A percentile compares a stretch with the other conserved stretches of the same genome.
phyloP scores from a whole-genome alignment of 495 filamentous ascomycete genomes.

The Aspergillus wentii region DNA sequence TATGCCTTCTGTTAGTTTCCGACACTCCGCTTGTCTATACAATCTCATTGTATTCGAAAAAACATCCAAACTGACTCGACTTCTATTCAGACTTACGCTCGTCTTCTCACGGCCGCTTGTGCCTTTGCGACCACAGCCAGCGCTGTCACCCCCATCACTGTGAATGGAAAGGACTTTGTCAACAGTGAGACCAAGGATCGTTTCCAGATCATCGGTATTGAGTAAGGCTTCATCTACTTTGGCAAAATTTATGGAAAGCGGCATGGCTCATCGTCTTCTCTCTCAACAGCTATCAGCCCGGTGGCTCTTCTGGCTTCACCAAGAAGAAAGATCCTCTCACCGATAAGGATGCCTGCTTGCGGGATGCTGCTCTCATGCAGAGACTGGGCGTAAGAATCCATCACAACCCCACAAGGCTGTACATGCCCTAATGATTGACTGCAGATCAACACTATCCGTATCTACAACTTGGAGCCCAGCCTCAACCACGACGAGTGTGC shows the following conservation, averaged over 20 bases:
- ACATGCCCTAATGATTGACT: slow-evolving; percentile 2
- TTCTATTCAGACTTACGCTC: slow-evolving; percentile 24
- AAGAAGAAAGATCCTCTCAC: slow-evolving; percentile 68
- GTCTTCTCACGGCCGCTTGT: slow-evolving; percentile 35
- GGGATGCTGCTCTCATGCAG: slow-evolving; percentile 93
- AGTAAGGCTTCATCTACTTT: slow-evolving; percentile 39
- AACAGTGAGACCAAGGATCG: slow-evolving; percentile 72
- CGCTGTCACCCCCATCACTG: slow-evolving; percentile 68
- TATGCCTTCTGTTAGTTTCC: slow-evolving; percentile 7
- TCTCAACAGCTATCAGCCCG: slow-evolving; percentile 72
- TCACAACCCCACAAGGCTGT: not conserved
- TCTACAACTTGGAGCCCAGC: slow-evolving; percentile 85
- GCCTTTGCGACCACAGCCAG: slow-evolving; percentile 46
- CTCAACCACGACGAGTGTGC: slow-evolving; percentile 86
- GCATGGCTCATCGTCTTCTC: slow-evolving; percentile 16
- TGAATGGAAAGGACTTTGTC: slow-evolving; percentile 77
- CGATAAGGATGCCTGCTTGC: slow-evolving; percentile 68
- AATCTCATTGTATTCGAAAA: too few relatives aligned
- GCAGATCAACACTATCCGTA: slow-evolving; percentile 82
- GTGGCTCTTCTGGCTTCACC: slow-evolving; percentile 77
- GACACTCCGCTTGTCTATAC: too few relatives aligned
- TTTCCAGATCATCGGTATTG: slow-evolving; percentile 86
- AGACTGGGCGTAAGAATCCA: slow-evolving; percentile 52
- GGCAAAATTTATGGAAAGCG: slow-evolving; percentile 11
- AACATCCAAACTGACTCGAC: not conserved